Conservation (phyloP, 805 yeast genomes). For the Starmera quercuum region DNA sequence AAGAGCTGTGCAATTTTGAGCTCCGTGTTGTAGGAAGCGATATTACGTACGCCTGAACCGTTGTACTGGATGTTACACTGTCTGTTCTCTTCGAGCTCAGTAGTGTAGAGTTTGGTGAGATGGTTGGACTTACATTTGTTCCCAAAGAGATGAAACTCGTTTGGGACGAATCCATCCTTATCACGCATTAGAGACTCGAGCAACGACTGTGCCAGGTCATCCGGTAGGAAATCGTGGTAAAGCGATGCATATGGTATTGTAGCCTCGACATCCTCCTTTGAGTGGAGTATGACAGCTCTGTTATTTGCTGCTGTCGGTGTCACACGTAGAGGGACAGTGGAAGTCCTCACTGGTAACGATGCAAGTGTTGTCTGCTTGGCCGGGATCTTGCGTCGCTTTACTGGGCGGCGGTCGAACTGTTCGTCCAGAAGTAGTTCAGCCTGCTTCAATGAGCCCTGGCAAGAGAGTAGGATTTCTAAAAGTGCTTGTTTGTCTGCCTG, state of each 20-base stretch:
- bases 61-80: constrained; percentile 27
- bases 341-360: no score
- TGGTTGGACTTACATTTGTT: constrained; percentile 56
- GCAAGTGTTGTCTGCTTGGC: no score
- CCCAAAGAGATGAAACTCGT: constrained; percentile 56
- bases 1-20: constrained; percentile 32
- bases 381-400: no score
- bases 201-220: constrained; percentile 36
- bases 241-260: constrained; percentile 45
- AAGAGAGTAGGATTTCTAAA: constrained; percentile 43
- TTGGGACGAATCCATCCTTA: constrained; percentile 28
- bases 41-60: constrained; percentile 27
- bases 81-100: constrained; percentile 11
- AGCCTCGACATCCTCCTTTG: constrained; percentile 42
- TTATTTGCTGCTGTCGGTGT: constrained; percentile 10
- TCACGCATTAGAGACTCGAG: constrained; percentile 35
- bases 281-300: constrained; percentile 33
- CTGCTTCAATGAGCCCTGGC: constrained; percentile 42
- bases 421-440: constrained; percentile 24
- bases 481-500: constrained; percentile 31
- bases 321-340: no score
- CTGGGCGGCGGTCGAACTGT: no score
- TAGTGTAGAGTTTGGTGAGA: constrained; percentile 30
- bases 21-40: constrained; percentile 29
- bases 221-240: constrained; percentile 44